These are phyloP conservation scores for Pterulicium gracile DNA, from an alignment of 1,284 basidiomycete genomes.

Conservation along the genomic window DNA sequence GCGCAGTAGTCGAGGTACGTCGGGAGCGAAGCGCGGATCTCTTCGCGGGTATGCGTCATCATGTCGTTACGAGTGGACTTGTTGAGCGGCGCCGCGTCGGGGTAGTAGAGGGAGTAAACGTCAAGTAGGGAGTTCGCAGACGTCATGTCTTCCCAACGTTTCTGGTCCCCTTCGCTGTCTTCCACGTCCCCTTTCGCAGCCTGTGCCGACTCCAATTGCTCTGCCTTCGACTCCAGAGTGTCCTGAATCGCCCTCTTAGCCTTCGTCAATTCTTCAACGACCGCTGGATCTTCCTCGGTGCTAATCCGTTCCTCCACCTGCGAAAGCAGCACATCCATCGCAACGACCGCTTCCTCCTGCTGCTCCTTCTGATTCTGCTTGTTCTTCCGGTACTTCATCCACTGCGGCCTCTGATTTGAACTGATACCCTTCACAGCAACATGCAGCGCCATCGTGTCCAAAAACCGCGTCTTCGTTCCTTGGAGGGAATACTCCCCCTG, in stretches of 20 bases:
- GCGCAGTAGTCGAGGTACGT: conserved; percentile 88
- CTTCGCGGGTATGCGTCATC: conserved; percentile 48
- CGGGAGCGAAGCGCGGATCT: conserved; percentile 59
- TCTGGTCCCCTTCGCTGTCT: conserved; percentile 29
- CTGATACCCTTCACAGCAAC: conserved; percentile 93
- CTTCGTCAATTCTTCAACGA: neutral
- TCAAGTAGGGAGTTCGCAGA: conserved; percentile 89
- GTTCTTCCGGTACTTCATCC: conserved; percentile 74
- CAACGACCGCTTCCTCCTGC: conserved; percentile 49
- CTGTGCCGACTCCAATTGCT: conserved; percentile 9
- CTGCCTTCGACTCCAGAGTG: neutral
- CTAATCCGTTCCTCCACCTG: conserved; percentile 36
- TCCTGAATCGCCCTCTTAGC: neutral
- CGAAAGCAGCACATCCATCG: conserved; percentile 37
- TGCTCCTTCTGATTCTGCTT: conserved; percentile 41
- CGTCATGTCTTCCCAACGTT: conserved; percentile 89
- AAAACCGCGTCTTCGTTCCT: conserved; percentile 68
- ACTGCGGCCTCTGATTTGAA: conserved; percentile 88
- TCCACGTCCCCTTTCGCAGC: conserved; percentile 21
- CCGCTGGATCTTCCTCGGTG: neutral
- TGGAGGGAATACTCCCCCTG: conserved; percentile 76
- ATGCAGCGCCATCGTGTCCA: conserved; percentile 95
- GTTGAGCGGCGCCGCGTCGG: conserved; percentile 56
- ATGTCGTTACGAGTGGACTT: conserved; percentile 80
- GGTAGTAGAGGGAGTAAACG: conserved; percentile 84